Percentiles rank a stretch among this genome's conserved stretches.
These are phyloP conservation scores for Jimgerdemannia lactiflua DNA, from an alignment of 192 early-diverging fungal species.

Conservation along the genomic window DNA sequence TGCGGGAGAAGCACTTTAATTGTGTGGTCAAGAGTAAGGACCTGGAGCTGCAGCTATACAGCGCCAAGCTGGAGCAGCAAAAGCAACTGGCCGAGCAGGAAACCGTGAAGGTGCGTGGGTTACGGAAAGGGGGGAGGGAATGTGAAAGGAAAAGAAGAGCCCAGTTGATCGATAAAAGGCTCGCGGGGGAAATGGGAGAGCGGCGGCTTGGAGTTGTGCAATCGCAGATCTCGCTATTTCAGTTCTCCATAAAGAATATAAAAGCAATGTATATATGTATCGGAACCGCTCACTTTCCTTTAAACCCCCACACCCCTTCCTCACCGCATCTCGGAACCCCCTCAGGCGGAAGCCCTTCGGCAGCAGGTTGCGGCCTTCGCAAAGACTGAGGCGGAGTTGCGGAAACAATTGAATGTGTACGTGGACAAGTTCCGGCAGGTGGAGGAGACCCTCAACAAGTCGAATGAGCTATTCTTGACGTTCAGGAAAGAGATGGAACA, in stretches of 20 bases:
- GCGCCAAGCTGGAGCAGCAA: slow-evolving; percentile 53
- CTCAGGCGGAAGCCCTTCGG: slow-evolving; percentile 28
- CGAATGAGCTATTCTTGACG: slow-evolving; percentile 58
- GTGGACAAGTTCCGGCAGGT: slow-evolving; percentile 65
- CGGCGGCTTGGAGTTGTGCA: too few species aligned
- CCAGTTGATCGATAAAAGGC: too few species aligned
- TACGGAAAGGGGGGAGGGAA: too few species aligned
- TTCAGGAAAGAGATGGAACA: slow-evolving; percentile 66
- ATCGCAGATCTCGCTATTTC: too few species aligned
- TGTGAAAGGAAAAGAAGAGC: too few species aligned
- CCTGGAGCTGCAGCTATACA: slow-evolving; percentile 54
- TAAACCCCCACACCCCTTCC: too few species aligned
- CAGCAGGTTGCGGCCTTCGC: slow-evolving; percentile 45
- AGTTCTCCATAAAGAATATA: too few species aligned
- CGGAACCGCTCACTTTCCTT: too few species aligned
- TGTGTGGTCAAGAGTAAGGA: slow-evolving; percentile 51
- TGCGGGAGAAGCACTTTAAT: slow-evolving; percentile 62
- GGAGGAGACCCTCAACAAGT: slow-evolving; percentile 64
- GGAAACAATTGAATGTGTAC: slow-evolving; percentile 54
- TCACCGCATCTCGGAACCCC: neutral
- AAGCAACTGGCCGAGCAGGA: slow-evolving; percentile 38
- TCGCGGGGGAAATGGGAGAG: too few species aligned
- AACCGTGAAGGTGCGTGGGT: slow-evolving; percentile 16
- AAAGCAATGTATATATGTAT: too few species aligned
- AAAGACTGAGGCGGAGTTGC: slow-evolving; percentile 55